Base-by-base conservation (phyloP, 192 early-diverging fungal species). In the Coemansia umbellata region DNA sequence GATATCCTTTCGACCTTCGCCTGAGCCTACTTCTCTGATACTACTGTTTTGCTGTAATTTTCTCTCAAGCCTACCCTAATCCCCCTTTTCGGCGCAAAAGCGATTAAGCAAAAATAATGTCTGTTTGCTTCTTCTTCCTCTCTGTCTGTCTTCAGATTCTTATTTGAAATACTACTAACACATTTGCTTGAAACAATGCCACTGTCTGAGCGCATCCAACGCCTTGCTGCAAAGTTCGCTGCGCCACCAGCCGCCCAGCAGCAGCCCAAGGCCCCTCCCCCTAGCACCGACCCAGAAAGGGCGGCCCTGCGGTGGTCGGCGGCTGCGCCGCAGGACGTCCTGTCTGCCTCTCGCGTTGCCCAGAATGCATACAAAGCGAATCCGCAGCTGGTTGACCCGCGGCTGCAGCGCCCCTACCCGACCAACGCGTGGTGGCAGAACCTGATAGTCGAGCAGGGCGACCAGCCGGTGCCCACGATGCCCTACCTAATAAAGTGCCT, bases 381-480 rank as follows among this genome's bases (percentile, higher is more conserved):
- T 13, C 44, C 21, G 13, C 22, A 43, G 0, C 50, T 73, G 5
- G 10, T 73, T 5, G 60, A 55, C 33, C n/a, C 44, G 4, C 13
- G 36, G 3, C 41, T 67, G 9, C 23, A 31, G 10, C 30, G 19
- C 24, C 52, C 73, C 1, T 26, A 65, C 22, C 78, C 66, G 0
- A 79, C 78, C 8, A 79, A 66, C 36, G 33, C 44, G 17, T 79
- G 78, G 78, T 79, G 78, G 78, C 42, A 62, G 24, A 79, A 79
- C 40, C 66, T 79, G 21, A 39, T 74, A 1, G 18, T 74, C 15
- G 59, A 60, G 15, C 22, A 39, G 1, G 78, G 71, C 17, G 62
- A 66, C 32, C 47, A 74, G 37, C 66, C 78, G 2, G 50, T 79
- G 14, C 56, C 69, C 0, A 49, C 55, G 11, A 55, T 59, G 37